Evolutionary conservation across 1,284 basidiomycete species (phyloP), one percentile per base, ranked within the genome.

Genomic region (Gymnopus androsaceus): DNA sequence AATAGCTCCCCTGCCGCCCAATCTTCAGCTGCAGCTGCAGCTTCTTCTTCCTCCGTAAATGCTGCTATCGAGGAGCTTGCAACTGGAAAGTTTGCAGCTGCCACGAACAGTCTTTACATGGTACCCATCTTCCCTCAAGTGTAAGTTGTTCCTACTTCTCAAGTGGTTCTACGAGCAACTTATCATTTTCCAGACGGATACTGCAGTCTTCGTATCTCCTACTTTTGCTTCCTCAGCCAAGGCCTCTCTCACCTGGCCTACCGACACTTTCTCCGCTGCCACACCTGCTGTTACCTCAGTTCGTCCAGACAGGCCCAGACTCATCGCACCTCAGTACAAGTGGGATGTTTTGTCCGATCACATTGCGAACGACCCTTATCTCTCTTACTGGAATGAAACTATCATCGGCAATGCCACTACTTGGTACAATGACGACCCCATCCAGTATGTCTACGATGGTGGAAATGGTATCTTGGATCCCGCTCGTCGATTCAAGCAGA

Each of bases 401-500:
- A 98, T 99, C 67, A 92, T 98, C 65, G 81, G 73, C 59, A 98
- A 99, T 72, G 96, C 95, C 7, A 84, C 92, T 0, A 71, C 72
- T 8, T 95, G 88, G 65, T 84, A 83, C 65, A 65, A 70, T 54
- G 67, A 78, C 34, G 78, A 80, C 21, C 85, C 90, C 37, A 88
- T 90, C 28, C 66, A 69, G n/a, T 97, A 97, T 69, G 72, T 75
- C 59, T 70, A 85, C 67, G 95, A 98, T 68, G 89, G 92, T 44
- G 81, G 80, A 61, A 96, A 92, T 59, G 97, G 97, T 73, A 94
- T 98, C 34, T 82, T 99, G 53, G 97, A 99, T 69, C 86, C 89
- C 62, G 88, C 94, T 27, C 89, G 97, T 64, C 84, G 91, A 69
- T 80, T 97, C 66, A 98, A 99, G 74, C 80, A 88, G 75, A 83